Evolutionary conservation across 2,329 filamentous ascomycete species (phyloP).

Genomic region (Trichophyton benhamiae): DNA sequence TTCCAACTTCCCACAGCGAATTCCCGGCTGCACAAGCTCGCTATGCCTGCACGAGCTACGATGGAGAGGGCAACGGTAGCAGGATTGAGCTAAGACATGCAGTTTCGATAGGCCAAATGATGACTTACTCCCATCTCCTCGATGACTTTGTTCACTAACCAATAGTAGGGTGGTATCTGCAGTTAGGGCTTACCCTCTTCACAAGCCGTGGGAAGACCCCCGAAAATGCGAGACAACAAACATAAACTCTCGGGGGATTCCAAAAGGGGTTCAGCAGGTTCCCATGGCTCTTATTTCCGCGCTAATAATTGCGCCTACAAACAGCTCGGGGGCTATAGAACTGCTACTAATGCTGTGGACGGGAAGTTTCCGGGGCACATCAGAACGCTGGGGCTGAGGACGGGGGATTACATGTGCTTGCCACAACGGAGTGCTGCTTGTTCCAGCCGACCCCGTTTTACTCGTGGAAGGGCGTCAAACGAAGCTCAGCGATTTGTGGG

Average conservation of each 20-base stretch:
- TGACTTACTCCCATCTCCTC: background rate
- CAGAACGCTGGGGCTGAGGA: background rate
- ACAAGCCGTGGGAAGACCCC: background rate
- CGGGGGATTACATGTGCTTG: background rate
- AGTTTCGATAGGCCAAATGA: background rate
- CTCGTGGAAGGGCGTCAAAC: background rate
- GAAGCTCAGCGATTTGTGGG: background rate
- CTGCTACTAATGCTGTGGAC: background rate
- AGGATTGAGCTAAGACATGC: background rate
- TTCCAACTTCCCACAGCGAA: too few relatives aligned
- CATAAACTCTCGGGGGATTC: background rate
- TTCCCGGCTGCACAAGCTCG: too few relatives aligned
- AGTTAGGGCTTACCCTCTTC: background rate
- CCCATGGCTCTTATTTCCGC: background rate
- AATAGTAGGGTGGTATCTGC: background rate
- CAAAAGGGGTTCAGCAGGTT: background rate
- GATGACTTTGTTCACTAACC: background rate
- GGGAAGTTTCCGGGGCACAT: background rate
- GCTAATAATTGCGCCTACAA: background rate
- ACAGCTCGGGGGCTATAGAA: background rate
- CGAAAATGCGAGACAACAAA: background rate
- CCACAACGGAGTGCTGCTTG: background rate
- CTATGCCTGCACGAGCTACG: too few relatives aligned
- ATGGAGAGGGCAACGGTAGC: too few relatives aligned
- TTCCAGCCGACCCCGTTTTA: background rate